Conservation (phyloP, 2,329 filamentous ascomycete species). For the Colletotrichum melonis region DNA sequence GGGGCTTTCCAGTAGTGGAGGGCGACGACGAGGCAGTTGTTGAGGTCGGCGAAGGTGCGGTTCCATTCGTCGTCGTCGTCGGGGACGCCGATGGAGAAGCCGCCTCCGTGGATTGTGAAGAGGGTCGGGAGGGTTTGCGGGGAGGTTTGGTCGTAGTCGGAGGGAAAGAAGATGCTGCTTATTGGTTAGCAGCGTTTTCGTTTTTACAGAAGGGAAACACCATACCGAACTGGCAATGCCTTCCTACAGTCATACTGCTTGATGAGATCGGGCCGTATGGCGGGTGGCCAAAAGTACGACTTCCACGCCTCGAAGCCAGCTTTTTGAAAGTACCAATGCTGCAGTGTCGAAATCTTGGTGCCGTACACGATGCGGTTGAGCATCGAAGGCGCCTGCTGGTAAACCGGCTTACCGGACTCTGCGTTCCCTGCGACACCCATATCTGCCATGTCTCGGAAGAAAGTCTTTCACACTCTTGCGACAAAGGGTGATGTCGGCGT, state of each 20-base stretch:
- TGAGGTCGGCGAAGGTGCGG: constrained; percentile 51
- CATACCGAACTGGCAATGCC: constrained; percentile 33
- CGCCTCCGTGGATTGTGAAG: constrained; percentile 64
- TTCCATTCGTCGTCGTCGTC: constrained; percentile 60
- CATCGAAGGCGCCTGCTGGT: constrained; percentile 13
- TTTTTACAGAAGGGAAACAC: neutral
- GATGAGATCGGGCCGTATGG: constrained; percentile 33
- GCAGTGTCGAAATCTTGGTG: constrained; percentile 27
- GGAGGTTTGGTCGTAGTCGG: constrained; percentile 44
- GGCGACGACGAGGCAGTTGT: constrained; percentile 56
- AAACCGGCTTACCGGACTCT: neutral
- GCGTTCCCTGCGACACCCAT: neutral
- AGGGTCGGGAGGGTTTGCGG: constrained; percentile 52
- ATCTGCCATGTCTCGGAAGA: neutral
- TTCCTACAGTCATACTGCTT: constrained; percentile 35
- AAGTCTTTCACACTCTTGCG: neutral
- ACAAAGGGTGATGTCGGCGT: neutral
- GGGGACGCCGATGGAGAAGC: constrained; percentile 57
- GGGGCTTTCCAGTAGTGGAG: constrained; percentile 63
- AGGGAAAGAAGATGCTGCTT: constrained; percentile 53
- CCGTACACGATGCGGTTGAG: constrained; percentile 32
- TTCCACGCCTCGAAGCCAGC: constrained; percentile 28
- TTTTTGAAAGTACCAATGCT: constrained; percentile 28
- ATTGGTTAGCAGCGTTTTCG: neutral
- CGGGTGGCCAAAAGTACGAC: constrained; percentile 26